Base-by-base conservation (phyloP, 129 eudicot species). In the Ambrosia trifida region DNA sequence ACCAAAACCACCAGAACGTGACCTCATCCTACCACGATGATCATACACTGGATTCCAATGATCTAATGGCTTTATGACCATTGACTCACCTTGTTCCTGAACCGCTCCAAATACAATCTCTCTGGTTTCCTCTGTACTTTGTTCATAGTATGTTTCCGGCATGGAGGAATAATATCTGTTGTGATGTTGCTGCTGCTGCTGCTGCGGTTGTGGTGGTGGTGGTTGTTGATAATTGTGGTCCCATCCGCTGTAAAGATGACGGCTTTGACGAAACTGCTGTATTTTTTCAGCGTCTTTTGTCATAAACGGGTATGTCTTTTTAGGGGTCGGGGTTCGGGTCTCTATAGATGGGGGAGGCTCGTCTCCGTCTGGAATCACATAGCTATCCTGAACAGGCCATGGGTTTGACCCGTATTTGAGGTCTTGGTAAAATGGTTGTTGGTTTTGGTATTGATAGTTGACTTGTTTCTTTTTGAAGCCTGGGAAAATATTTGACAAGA, bases 351-450 rank as follows among this genome's bases (percentile, higher is more conserved):
- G 99, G 2, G 97, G 97, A 1, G 92, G 96, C 64, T 83, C 97
- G 43, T 90, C 85, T 64, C 80, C 93, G 11, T 90, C 86, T 4
- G 82, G 97, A 60, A 94, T 83, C 32, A 85, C 97, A 20, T 70
- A 90, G 74, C 96, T 94, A 63, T 94, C 99, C 71, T 85, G 99
- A n/a, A 81, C 83, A 0, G 95, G 96, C 97, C 99, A 94, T n/a
- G 86, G 14, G 60, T 77, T 83, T 61, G 89, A 78, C 46, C 45
- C 54, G 43, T 79, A 80, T 58, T 76, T 80, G 28, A 58, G 72
- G 19, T 83, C 79, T 68, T 81, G 91, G 31, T 31, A 81, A 47
- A 66, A 76, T 3, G 74, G 84, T 3, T 56, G 87, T 68, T 83
- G 89, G 72, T 66, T 64, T 40, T 76, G 91, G 77, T 72, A 68